A percentile compares a stretch with the other conserved stretches of the same genome.
phyloP scores from a whole-genome alignment of 179 eudicot species.

The Beta corolliflora region DNA sequence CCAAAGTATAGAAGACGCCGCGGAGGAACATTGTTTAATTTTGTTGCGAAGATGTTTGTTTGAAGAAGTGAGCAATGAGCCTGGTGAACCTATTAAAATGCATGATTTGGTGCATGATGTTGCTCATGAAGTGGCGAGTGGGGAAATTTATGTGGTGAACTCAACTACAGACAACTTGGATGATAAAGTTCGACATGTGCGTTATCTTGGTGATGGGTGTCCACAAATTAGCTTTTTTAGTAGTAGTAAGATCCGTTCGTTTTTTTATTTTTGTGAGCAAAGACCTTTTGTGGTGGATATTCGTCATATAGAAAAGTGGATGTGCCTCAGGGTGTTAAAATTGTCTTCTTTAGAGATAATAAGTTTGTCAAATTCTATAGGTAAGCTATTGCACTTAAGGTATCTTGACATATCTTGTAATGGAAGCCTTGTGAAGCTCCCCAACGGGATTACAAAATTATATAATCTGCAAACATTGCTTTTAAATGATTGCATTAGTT shows the following conservation, averaged over 20 bases:
- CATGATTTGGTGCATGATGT: constrained; percentile 51
- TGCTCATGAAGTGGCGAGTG: constrained; percentile 1
- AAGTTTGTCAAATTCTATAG: not conserved
- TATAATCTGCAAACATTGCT: constrained; percentile 2
- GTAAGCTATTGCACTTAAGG: constrained; percentile 7
- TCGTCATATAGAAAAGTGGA: not conserved
- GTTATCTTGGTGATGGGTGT: no score
- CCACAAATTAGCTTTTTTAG: no score
- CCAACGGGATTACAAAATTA: not conserved
- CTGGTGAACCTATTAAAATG: no score
- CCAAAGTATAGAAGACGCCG: not conserved
- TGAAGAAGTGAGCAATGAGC: no score
- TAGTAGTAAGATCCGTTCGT: no score
- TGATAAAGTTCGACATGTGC: not conserved
- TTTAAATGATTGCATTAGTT: accelerated
- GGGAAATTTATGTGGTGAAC: not conserved
- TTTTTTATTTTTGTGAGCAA: not conserved
- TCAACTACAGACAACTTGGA: not conserved
- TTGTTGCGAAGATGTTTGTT: not conserved
- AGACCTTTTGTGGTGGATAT: not conserved
- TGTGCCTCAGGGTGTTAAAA: not conserved
- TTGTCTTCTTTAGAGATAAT: not conserved
- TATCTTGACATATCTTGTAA: not conserved
- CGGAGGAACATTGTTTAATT: not conserved
- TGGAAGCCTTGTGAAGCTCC: not conserved